Base-by-base conservation (phyloP, 768 basidiomycete genomes). In the Mycena filopes region DNA sequence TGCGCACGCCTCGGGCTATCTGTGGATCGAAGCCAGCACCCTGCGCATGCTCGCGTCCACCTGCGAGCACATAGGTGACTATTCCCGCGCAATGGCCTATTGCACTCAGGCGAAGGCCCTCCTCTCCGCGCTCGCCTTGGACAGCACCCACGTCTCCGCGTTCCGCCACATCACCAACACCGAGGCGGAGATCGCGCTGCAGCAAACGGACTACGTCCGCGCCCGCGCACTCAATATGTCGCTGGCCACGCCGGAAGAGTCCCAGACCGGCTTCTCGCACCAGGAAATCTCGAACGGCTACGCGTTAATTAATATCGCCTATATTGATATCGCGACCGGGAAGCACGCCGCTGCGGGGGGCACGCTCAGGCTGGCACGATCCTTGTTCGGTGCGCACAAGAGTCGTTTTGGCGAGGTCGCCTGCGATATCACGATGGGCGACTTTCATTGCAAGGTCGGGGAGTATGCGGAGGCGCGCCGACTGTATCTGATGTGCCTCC, bases 261-360 rank as follows among this genome's bases (percentile, higher is more conserved):
- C 12, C 36, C 51, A 53, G 21, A 53, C 51, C 36, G 51, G 51
- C 21, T 53, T 53, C 51, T 53, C 51, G 23, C 38, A 53, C 33
- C 51, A 40, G n/a, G 51, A 53, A 21, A 53, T 33, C n/a, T 53
- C 51, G 23, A 21, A 53, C 4, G 51, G 51, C 51, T 40, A 53
- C 51, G 51, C 51, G 18, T 26, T 53, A 26, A 26, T 53, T 21
- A 53, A 53, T 40, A 53, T 53, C 38, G 51, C 51, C 13, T 53
- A 21, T 23, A 53, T 53, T 26, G 51, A 53, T 53, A 53, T 53
- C 36, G 51, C 51, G 6, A 53, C 51, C 13, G 51, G 51, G 6
- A 53, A 40, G 5, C 36, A 53, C 12, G 21, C 26, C 11, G n/a
- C 21, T 13, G 36, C 51, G n/a, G 51, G 38, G 3, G 25, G 23